Evolutionary conservation across 768 basidiomycete genomes (phyloP).

Genomic region (Boletellus ananas): DNA sequence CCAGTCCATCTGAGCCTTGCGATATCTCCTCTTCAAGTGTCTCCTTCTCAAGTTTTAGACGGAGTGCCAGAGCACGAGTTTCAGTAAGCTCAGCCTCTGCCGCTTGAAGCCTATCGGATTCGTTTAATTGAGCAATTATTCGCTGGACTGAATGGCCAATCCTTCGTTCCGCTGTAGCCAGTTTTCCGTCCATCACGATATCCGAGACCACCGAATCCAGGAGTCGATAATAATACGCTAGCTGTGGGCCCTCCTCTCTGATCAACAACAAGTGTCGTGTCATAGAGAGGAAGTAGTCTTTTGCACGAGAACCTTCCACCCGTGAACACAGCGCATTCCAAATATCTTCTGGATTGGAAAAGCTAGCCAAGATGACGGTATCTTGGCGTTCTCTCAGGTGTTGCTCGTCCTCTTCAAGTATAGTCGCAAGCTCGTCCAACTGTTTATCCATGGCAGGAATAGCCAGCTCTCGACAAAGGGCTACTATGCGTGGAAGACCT

Average conservation of each 20-base stretch:
- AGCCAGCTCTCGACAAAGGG: constrained; percentile 62
- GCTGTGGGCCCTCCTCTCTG: constrained; percentile 77
- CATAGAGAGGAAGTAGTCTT: constrained; percentile 86
- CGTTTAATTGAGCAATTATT: constrained; percentile 85
- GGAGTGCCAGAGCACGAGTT: constrained; percentile 58
- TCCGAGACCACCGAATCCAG: constrained; percentile 87
- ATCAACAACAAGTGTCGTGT: constrained; percentile 92
- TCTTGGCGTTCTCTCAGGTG: constrained; percentile 71
- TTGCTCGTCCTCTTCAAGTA: constrained; percentile 72
- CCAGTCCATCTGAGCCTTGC: constrained; percentile 76
- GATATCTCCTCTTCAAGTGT: constrained; percentile 76
- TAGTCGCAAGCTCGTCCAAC: constrained; percentile 53
- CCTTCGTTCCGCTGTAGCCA: constrained; percentile 77
- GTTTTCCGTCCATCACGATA: constrained; percentile 89
- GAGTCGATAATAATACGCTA: constrained; percentile 87
- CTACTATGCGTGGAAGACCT: constrained; percentile 71
- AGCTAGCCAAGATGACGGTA: constrained; percentile 68
- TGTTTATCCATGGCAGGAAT: constrained; percentile 64
- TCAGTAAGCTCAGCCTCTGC: constrained; percentile 74
- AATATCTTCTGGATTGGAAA: constrained; percentile 81
- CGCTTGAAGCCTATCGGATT: constrained; percentile 77
- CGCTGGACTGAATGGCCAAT: constrained; percentile 88
- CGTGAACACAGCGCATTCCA: constrained; percentile 77
- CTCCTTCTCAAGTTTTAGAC: constrained; percentile 79
- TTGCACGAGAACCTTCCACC: constrained; percentile 74